Conservation (phyloP, 352 stramenopile genomes). For the Phytophthora crassamura region DNA sequence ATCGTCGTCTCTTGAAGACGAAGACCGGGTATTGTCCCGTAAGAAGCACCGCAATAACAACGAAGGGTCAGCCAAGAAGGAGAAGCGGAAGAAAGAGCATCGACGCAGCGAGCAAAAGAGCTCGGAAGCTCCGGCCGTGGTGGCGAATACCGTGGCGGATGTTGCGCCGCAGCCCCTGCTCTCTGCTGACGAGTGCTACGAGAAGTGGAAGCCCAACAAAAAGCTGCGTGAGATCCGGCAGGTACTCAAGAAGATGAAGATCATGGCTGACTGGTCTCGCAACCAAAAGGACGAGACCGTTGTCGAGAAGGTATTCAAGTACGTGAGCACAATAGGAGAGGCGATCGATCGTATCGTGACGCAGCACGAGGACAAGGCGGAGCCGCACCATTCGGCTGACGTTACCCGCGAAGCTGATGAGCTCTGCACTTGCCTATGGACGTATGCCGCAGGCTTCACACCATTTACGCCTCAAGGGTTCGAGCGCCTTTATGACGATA, state of each 20-base stretch:
- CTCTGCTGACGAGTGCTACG: conserved; percentile 57
- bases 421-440: conserved; percentile 81
- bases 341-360: conserved; percentile 81
- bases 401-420: conserved; percentile 66
- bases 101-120: conserved; percentile 20
- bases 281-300: conserved; percentile 85
- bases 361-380: conserved; percentile 43
- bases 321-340: conserved; percentile 82
- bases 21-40: conserved; percentile 25
- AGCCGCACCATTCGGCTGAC: conserved; percentile 14
- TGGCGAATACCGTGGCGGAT: conserved; percentile 24
- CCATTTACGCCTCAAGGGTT: conserved; percentile 78
- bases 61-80: conserved; percentile 45
- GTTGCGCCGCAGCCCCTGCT: conserved; percentile 36
- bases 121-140: conserved; percentile 1
- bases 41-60: conserved; percentile 47
- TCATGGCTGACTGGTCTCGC: conserved; percentile 84
- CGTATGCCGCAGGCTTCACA: conserved; percentile 78
- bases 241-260: conserved; percentile 90
- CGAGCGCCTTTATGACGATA: conserved; percentile 88
- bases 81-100: conserved; percentile 43
- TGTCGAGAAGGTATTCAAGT: conserved; percentile 89
- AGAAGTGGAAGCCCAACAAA: conserved; percentile 86
- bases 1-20: conserved; percentile 45
- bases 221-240: conserved; percentile 76